Percentiles rank a stretch among this genome's conserved stretches.
phyloP scores from a whole-genome alignment of 163 green algal genomes.

The Dunaliella salina region DNA sequence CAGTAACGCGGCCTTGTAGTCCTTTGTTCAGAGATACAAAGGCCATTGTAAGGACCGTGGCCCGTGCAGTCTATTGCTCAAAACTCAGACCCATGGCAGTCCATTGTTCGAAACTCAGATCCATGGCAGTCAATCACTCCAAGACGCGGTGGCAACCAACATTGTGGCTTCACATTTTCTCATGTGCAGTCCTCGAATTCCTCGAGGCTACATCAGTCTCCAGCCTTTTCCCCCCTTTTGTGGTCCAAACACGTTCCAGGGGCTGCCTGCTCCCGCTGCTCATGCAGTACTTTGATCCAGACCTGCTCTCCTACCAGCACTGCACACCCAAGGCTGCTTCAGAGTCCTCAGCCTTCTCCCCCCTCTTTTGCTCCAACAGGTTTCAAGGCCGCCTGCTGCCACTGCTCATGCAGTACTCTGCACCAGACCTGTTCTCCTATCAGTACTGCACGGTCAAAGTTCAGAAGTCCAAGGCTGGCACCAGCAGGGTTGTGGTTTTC shows the following conservation, averaged over 20 bases:
- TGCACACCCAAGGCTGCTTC: conserved; percentile 50
- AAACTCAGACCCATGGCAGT: too few species aligned
- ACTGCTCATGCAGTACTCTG: conserved; percentile 48
- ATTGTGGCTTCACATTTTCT: too few species aligned
- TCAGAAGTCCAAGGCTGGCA: conserved; percentile 62
- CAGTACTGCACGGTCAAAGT: conserved; percentile 49
- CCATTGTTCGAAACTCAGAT: too few species aligned
- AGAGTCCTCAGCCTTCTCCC: conserved; percentile 21
- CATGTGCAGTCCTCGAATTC: too few species aligned
- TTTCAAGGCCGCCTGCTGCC: conserved; percentile 54
- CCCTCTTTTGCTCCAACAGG: conserved; percentile 6
- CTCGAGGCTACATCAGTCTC: not conserved
- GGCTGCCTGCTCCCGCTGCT: conserved; percentile 54
- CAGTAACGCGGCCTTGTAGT: too few species aligned
- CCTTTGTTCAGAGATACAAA: too few species aligned
- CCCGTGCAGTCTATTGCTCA: too few species aligned
- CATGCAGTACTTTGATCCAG: conserved; percentile 43
- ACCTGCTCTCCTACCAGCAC: conserved; percentile 50
- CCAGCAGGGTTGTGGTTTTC: conserved; percentile 59
- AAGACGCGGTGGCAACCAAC: too few species aligned
- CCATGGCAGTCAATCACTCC: too few species aligned
- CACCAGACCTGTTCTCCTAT: conserved; percentile 56
- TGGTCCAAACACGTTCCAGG: conserved; percentile 31
- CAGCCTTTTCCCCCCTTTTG: not conserved
- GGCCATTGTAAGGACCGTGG: too few species aligned